Base-by-base conservation (phyloP, 1,139 yeast species). In the Yamadazyma atlantica region DNA sequence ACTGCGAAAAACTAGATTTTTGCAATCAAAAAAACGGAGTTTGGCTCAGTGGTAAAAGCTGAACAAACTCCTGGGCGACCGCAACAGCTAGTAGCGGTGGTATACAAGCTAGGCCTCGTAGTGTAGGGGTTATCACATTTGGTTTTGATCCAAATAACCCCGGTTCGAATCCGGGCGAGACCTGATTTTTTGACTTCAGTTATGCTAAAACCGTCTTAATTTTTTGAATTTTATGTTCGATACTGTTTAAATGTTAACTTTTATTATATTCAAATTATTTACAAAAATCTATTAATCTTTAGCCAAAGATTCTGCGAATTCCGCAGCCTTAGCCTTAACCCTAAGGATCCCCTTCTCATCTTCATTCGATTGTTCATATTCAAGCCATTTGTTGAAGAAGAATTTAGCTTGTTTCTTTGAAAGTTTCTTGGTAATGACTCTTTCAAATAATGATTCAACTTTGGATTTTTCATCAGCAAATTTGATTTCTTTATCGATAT, bases 141-240 rank as follows among this genome's bases (percentile, higher is more conserved):
- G 73, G 74, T 67, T 68, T 60, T 68, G 74, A 67, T 82, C 26
- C 89, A 82, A 68, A 73, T 80, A 80, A 83, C 89, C 87, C 88
- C 89, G 84, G 89, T 82, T 82, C 89, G 90, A 83, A 81, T 82
- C 90, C 89, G 89, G 89, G 88, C 80, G 79, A 81, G 88, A 82
- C 88, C 89, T 43, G 12, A 15, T 29, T 35, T 82, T 43, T 54
- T 34, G 6, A 6, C 11, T 19, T 9, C 8, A 19, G 22, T 19
- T 19, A 19, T 7, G 22, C 8, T 19, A 9, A 19, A 19, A 9
- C 9, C 9, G 22, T n/a, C n/a, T 19, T 19, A 9, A 19, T 19
- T 19, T 19, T 19, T 19, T 19, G 22, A 6, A 19, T 19, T 19
- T n/a, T n/a, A n/a, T n/a, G n/a, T n/a, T n/a, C n/a, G n/a, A n/a